Conservation (phyloP, 192 early-diverging fungal genomes). For the Coemansia javaensis region DNA sequence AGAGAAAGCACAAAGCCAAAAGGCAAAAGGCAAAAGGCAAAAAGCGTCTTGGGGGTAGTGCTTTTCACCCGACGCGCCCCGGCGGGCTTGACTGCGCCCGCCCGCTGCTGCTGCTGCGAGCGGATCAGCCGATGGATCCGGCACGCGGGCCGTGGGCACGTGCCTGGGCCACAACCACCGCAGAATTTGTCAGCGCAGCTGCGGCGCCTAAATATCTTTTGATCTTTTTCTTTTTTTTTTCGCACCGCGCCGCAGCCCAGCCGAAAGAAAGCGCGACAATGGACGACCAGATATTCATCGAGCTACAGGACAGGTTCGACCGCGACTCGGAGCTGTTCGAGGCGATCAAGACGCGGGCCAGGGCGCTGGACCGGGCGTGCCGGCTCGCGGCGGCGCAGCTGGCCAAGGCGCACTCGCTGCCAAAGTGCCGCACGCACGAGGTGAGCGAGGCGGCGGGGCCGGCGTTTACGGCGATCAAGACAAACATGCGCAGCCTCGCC, state of each 20-base stretch:
- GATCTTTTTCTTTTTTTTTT: no score
- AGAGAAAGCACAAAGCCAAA: no score
- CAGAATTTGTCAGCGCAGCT: no score
- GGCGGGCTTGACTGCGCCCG: no score
- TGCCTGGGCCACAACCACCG: no score
- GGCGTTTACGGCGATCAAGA: constrained; percentile 24
- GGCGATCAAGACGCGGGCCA: constrained; percentile 20
- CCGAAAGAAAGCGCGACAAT: constrained; percentile 14
- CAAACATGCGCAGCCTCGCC: constrained; percentile 16
- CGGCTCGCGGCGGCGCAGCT: constrained; percentile 39
- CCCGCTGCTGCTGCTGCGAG: no score
- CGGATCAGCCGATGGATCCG: no score
- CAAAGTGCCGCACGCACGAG: constrained; percentile 19
- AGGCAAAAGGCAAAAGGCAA: no score
- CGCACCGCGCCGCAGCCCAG: no score
- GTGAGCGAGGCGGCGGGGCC: constrained; percentile 10
- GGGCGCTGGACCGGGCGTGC: constrained; percentile 34
- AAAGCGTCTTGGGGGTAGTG: no score
- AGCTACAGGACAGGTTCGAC: constrained; percentile 44
- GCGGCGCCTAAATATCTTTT: not conserved
- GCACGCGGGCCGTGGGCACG: no score
- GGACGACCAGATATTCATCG: constrained; percentile 43
- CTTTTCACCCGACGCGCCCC: no score
- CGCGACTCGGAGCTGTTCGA: constrained; percentile 34
- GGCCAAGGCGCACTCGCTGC: constrained; percentile 32